Base-by-base conservation (phyloP, 805 yeast species). In the Citeromyces nyonsensis region DNA sequence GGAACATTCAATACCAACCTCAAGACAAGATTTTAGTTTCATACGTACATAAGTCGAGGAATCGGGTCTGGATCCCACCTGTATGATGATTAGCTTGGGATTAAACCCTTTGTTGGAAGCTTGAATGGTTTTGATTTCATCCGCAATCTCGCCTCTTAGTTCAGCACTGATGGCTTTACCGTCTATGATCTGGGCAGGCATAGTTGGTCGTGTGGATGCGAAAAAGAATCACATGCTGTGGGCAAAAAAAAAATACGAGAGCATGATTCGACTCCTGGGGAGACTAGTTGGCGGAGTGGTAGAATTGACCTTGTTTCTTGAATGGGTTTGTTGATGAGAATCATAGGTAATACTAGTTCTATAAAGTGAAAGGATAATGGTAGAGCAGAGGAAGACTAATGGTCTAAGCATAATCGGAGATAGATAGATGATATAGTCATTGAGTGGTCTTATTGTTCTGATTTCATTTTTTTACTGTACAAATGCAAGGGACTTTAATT, bases 1-100 rank as follows among this genome's bases (percentile, higher is more conserved):
- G 15, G 63, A 65, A 36, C 91, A 83, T 25, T 57, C 59, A 36
- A 91, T 78, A 36, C 78, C 76, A 22, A 94, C 86, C 39, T 82
- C 86, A 31, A 68, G 60, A 24, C 95, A 94, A 10, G 95, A 94
- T 59, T 81, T 85, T 42, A 82, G 63, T 57, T 88, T 88, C 77
- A 86, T 82, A 40, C 77, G 71, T 34, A 88, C 96, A 56, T 88
- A 88, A 8, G 95, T 82, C 10, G 82, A 69, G 3, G 95, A 82
- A 51, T 88, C 98, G 22, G 88, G 88, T 39, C 96, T 67, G 33
- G 62, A 65, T 28, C 97, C 96, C 24, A 88, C 93, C 57, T 88
- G 97, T 38, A 88, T 63, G 43, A 88, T 85, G 26, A 82, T 75
- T 44, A 88, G 62, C 34, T 67, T 65, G 6, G 97, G 96, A 38